Evolutionary conservation across 2,329 filamentous ascomycete species (phyloP), one percentile per base, ranked within the genome.

Genomic region (Beauveria sp.): DNA sequence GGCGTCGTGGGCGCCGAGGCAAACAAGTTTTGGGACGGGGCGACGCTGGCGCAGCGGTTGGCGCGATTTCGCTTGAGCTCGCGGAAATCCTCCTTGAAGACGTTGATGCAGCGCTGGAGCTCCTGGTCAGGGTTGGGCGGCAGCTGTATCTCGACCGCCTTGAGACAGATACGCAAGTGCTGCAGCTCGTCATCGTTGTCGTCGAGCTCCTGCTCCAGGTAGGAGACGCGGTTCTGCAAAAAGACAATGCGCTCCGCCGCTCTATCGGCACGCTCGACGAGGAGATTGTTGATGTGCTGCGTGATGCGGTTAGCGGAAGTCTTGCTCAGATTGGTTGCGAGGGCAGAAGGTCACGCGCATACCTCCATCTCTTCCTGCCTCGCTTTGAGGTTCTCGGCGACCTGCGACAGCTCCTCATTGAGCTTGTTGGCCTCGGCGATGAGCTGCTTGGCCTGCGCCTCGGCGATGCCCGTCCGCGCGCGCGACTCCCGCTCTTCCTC

Each of bases 71-170:
- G 75, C 71, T 82, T 81, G 34, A 85, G 74, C 18, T 70, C 70
- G 59, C 72, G 71, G 61, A 83, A 88, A 67, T 87, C 84, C 38
- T 80, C 72, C 71, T 86, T 87, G 81, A 85, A 88, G 65, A 79
- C 79, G 63, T 78, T 74, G 65, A 88, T 86, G 70, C 83, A 84
- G 64, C 81, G 78, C 64, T 80, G 76, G 40, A 88, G 79, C 63
- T 86, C 84, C 31, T 77, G 75, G 69, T 86, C 82, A 2, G 77
- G 76, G 62, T 79, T 78, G 49, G 76, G 71, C 5, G 81, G 76
- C 69, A 80, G 80, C 66, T 85, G 82, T 20, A 85, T 80, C 74
- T 88, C 84, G 66, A 88, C 80, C 24, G 82, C 83, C 65, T 85
- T 83, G 64, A 87, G 77, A 68, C 83, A 81, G 64, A 89, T 83